Conservation (phyloP, 1,139 yeast species). For the Candida pseudoviswanathii region DNA sequence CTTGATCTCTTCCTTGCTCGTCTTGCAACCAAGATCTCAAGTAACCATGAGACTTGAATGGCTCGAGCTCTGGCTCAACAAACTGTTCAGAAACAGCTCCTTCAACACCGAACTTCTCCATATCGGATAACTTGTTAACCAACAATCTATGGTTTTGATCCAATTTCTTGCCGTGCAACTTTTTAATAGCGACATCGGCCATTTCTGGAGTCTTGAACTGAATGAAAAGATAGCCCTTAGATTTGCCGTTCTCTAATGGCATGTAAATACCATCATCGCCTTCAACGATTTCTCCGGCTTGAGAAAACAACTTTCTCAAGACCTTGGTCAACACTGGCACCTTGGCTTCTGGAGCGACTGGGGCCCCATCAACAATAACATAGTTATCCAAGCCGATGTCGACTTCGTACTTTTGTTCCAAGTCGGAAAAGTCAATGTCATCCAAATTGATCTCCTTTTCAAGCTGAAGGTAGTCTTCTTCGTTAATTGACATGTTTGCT, state of each 20-base stretch:
- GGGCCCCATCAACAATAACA: constrained; percentile 93
- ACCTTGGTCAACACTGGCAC: constrained; percentile 85
- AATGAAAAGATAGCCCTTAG: constrained; percentile 87
- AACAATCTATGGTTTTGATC: constrained; percentile 91
- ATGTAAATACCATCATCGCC: constrained; percentile 72
- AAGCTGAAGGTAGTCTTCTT: constrained; percentile 30
- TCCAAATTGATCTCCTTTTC: constrained; percentile 52
- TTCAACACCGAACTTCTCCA: constrained; percentile 76
- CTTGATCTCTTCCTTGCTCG: constrained; percentile 87
- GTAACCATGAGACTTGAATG: constrained; percentile 75
- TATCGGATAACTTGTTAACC: constrained; percentile 81
- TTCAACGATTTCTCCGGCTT: constrained; percentile 67
- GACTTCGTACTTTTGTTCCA: constrained; percentile 75
- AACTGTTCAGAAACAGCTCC: constrained; percentile 68
- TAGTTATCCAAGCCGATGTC: constrained; percentile 73
- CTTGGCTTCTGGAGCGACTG: constrained; percentile 89
- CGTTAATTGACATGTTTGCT: constrained; percentile 15
- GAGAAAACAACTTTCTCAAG: constrained; percentile 73
- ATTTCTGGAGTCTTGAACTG: constrained; percentile 70
- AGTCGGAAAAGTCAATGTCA: constrained; percentile 84
- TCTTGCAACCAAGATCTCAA: constrained; percentile 92
- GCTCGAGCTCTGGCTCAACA: constrained; percentile 69
- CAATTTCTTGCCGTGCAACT: constrained; percentile 83
- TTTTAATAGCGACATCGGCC: constrained; percentile 80
- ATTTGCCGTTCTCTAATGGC: constrained; percentile 80